These are phyloP conservation scores for Colletotrichum neosansevieriae DNA, from an alignment of 2,329 filamentous ascomycete genomes.

Conservation along the genomic window DNA sequence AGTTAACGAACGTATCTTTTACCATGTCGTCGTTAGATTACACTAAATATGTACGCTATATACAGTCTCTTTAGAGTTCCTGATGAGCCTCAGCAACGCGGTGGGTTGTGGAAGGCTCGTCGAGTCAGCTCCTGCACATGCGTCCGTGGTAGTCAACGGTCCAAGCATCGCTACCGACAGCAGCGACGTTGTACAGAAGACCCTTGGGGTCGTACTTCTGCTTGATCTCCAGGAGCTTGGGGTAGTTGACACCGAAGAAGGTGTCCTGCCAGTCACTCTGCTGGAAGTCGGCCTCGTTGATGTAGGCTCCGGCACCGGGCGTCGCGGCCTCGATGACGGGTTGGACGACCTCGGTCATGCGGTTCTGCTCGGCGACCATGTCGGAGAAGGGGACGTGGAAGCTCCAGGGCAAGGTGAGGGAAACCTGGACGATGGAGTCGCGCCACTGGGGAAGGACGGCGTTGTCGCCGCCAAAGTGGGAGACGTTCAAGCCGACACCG, in stretches of 20 bases:
- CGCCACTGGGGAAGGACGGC: constrained; percentile 58
- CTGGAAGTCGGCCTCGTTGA: constrained; percentile 50
- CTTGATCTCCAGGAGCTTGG: constrained; percentile 47
- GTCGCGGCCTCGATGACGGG: constrained; percentile 47
- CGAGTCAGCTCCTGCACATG: constrained; percentile 38
- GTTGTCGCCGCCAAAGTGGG: constrained; percentile 43
- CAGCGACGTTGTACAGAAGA: constrained; percentile 47
- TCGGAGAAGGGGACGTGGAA: constrained; percentile 33
- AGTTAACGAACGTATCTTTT: too few relatives aligned
- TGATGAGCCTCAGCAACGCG: background rate
- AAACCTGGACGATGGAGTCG: constrained; percentile 48
- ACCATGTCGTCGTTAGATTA: background rate
- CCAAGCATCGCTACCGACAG: constrained; percentile 47
- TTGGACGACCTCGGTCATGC: constrained; percentile 48
- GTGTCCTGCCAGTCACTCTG: constrained; percentile 47
- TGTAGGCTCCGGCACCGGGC: constrained; percentile 46
- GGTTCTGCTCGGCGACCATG: constrained; percentile 34
- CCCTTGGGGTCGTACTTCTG: constrained; percentile 48
- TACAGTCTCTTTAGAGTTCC: too few relatives aligned
- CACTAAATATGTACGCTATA: background rate
- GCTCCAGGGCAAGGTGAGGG: constrained; percentile 43
- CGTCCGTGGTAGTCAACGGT: constrained; percentile 40
- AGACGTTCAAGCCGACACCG: constrained; percentile 35
- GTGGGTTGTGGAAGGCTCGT: background rate
- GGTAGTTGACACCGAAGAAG: constrained; percentile 49